Evolutionary conservation across 768 basidiomycete species (phyloP).

Genomic region (Multifurca ochricompacta): DNA sequence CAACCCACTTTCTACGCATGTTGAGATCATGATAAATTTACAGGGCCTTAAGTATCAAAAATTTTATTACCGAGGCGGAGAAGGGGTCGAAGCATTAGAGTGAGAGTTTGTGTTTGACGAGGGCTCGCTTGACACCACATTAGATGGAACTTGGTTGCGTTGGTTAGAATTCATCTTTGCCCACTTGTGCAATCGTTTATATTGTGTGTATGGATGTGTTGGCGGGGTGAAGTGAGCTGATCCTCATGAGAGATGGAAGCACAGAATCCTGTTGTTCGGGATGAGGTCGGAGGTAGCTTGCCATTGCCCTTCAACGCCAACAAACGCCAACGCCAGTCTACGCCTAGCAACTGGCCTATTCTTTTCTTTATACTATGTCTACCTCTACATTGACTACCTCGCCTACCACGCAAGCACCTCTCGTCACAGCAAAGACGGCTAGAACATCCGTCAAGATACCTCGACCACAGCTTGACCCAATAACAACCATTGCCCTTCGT

Average conservation of each 20-base stretch:
- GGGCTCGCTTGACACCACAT: background rate
- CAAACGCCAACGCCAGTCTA: too few species aligned
- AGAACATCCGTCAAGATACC: background rate
- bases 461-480: slow-evolving; percentile 1
- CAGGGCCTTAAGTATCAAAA: slow-evolving; percentile 63
- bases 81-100: slow-evolving; percentile 51
- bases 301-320: too few species aligned
- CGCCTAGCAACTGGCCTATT: background rate
- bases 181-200: background rate
- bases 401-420: background rate
- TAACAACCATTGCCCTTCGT: slow-evolving; percentile 33
- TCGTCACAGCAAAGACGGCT: background rate
- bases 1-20: slow-evolving; percentile 3
- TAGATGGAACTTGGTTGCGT: background rate
- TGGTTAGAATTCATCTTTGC: background rate
- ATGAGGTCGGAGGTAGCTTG: too few species aligned
- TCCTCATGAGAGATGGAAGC: too few species aligned
- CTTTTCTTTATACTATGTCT: background rate
- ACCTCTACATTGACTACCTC: background rate
- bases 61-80: slow-evolving; percentile 78
- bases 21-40: slow-evolving; percentile 32
- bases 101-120: slow-evolving; percentile 26
- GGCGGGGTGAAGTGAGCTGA: too few species aligned
- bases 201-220: too few species aligned
- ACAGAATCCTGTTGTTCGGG: too few species aligned